Base-by-base conservation (phyloP, 192 early-diverging fungal species). In the Coemansia sp. region DNA sequence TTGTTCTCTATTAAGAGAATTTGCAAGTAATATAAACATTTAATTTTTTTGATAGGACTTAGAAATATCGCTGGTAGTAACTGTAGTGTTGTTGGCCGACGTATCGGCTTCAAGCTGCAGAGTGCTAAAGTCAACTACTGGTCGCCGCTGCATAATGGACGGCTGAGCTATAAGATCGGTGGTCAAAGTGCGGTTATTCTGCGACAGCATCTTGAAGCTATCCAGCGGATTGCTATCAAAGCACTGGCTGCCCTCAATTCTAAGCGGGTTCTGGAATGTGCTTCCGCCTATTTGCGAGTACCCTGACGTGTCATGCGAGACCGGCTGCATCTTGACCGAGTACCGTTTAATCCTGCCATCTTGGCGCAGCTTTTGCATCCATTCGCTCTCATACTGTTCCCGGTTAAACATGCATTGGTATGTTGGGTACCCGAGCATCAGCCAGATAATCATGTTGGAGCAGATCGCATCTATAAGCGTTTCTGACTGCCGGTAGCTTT, bases 371-470 rank as follows among this genome's bases (percentile, higher is more conserved):
- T 53, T 61, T 12, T n/a, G 39, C 21, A 61, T 23, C 66, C 66
- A 69, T 10, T 55, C 59, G 19, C 15, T 36, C 37, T 69, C 66
- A 26, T 69, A 69, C n/a, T 39, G 10, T 1, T 57, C 54, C 15
- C 45, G 49, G 7, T 44, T 42, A 41, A 62, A 61, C 18, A 62
- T 23, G 37, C 66, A 58, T 44, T 58, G 52, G 33, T 50, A 61
- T 1, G 44, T 52, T 1, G 66, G 66, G 28, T 69, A 62, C 0
- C 8, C 66, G 12, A 69, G 44, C 49, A 69, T 69, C 3, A 69
- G 19, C 66, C 50, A 62, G 13, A 69, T 40, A 20, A 60, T 58
- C 0, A 38, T 13, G 43, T 41, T 54, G 35, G 45, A 39, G 38
- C 33, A 16, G 14, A 50, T 31, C 7, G 21, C 42, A n/a, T 69